phyloP scores from a whole-genome alignment of 75 land plant species.

The Picea sitchensis region DNA sequence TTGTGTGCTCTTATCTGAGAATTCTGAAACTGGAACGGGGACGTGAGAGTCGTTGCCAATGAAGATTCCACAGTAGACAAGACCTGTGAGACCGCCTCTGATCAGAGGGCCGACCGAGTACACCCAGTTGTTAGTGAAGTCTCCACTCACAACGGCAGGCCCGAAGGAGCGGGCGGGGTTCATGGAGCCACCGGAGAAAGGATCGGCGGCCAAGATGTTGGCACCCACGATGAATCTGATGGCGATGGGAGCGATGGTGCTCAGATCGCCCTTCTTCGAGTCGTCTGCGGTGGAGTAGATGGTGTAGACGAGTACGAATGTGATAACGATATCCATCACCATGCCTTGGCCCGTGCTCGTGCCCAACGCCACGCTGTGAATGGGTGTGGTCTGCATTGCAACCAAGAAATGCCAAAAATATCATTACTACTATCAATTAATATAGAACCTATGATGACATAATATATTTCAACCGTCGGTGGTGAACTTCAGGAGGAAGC shows the following conservation, averaged over 20 bases:
- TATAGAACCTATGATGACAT: neutral
- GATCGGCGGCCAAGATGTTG: constrained; percentile 25
- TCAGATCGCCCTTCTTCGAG: constrained; percentile 18
- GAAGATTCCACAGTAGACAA: constrained; percentile 23
- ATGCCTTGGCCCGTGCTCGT: constrained; percentile 3
- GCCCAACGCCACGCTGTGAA: constrained; percentile 6
- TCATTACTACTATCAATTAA: too few relatives aligned
- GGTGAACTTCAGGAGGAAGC: constrained; percentile 45
- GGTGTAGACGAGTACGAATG: constrained; percentile 17
- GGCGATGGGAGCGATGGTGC: constrained; percentile 13
- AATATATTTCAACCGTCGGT: constrained; percentile 19
- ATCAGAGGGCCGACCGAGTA: constrained; percentile 40
- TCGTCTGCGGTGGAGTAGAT: constrained; percentile 8
- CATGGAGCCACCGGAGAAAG: constrained; percentile 37
- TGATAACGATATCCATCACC: constrained; percentile 11
- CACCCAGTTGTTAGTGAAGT: constrained; percentile 33
- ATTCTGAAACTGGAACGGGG: too few relatives aligned
- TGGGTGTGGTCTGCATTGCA: neutral
- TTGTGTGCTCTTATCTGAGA: too few relatives aligned
- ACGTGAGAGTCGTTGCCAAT: neutral
- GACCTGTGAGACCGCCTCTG: constrained; percentile 28
- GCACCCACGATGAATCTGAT: constrained; percentile 21
- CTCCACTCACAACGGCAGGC: constrained; percentile 13
- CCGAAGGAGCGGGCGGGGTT: constrained; percentile 32
- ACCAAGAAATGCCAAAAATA: too few relatives aligned